Conservation (phyloP, 1,284 basidiomycete species). For the Flammula alnicola region DNA sequence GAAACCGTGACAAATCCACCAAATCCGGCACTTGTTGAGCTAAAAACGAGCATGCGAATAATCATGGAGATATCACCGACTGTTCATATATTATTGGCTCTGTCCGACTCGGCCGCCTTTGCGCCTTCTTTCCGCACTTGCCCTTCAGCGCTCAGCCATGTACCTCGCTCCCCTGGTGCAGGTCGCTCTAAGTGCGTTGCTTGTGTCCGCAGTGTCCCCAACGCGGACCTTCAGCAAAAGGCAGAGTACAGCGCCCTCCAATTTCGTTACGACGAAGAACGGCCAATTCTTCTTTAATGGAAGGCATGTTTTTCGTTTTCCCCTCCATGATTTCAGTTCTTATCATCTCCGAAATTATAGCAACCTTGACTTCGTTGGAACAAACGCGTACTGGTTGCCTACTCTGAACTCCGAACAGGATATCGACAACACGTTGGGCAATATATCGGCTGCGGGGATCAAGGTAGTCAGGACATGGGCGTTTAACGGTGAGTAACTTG, state of each 20-base stretch:
- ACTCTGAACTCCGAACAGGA: conserved; percentile 59
- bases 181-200: conserved; percentile 32
- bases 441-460: conserved; percentile 59
- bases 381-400: conserved; percentile 72
- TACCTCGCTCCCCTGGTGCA: conserved; percentile 33
- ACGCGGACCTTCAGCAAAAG: conserved; percentile 26
- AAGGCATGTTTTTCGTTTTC: conserved; percentile 35
- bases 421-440: conserved; percentile 59
- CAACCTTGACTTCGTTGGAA: conserved; percentile 60
- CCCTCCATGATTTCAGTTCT: conserved; percentile 4
- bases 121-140: conserved; percentile 27
- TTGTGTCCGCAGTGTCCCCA: conserved; percentile 31
- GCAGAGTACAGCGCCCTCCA: conserved; percentile 22
- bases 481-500: conserved; percentile 53
- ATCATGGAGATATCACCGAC: conserved; percentile 15
- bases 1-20: conserved; percentile 10
- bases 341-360: conserved; percentile 34
- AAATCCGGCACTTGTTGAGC: conserved; percentile 14
- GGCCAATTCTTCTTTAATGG: conserved; percentile 57
- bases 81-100: conserved; percentile 17
- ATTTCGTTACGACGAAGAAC: conserved; percentile 48
- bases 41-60: conserved; percentile 17
- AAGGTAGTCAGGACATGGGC: conserved; percentile 72
- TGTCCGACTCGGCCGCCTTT: conserved; percentile 9
- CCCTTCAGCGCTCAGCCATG: conserved; percentile 31